A percentile compares a stretch with the other conserved stretches of the same genome.
Evolutionary conservation across 2,329 filamentous ascomycete genomes (phyloP).

Genomic region (Botryotinia globosa): DNA sequence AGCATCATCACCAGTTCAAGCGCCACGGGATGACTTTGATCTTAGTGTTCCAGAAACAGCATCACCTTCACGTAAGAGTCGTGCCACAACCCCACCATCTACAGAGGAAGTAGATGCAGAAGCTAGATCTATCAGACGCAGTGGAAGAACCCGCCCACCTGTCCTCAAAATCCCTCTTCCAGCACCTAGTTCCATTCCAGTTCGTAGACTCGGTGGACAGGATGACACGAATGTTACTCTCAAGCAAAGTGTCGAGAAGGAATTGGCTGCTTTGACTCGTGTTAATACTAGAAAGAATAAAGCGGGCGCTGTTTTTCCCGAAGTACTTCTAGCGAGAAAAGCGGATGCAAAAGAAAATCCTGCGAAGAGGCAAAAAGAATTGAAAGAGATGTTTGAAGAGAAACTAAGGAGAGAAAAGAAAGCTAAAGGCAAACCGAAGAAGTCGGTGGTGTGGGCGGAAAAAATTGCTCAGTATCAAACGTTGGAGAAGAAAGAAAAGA

Average conservation of each 20-base stretch:
- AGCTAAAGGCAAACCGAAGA: conserved; percentile 31
- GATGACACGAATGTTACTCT: conserved; percentile 36
- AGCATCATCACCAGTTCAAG: conserved; percentile 29
- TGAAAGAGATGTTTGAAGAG: conserved; percentile 39
- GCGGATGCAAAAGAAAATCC: conserved; percentile 43
- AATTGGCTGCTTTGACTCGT: conserved; percentile 44
- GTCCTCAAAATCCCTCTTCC: conserved; percentile 29
- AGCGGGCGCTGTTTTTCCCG: conserved; percentile 40
- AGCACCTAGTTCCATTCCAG: conserved; percentile 37
- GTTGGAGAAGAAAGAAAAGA: conserved; percentile 28
- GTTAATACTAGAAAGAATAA: conserved; percentile 49
- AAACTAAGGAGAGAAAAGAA: conserved; percentile 28
- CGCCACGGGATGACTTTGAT: conserved; percentile 32
- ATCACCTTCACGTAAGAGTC: conserved; percentile 29
- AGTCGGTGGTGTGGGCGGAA: conserved; percentile 37
- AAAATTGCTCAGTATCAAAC: conserved; percentile 36
- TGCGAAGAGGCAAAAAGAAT: conserved; percentile 39
- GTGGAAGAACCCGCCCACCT: conserved; percentile 37
- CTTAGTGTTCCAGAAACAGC: conserved; percentile 24
- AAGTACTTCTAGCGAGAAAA: conserved; percentile 37
- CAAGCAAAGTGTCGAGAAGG: conserved; percentile 42
- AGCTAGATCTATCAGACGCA: conserved; percentile 33
- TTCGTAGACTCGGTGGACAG: conserved; percentile 34
- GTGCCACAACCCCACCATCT: conserved; percentile 12
- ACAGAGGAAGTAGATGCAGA: conserved; percentile 27